Percentiles rank a stretch among this genome's conserved stretches.
Evolutionary conservation across 768 basidiomycete genomes (phyloP).

Genomic region (Auricularia auricula-judae): DNA sequence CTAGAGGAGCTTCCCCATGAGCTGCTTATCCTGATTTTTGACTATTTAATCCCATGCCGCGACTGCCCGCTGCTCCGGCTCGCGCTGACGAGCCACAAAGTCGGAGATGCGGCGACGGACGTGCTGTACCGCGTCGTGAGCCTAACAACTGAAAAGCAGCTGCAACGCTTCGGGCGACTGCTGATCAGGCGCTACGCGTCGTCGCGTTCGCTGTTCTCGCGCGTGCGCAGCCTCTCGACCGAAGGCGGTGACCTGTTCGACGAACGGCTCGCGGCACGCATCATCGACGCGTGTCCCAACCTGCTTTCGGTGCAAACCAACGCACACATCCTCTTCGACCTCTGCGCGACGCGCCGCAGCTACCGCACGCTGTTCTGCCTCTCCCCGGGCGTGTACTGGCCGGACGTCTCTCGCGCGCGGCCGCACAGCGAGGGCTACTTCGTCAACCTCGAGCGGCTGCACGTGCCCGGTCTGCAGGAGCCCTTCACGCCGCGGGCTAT

Average conservation of each 20-base stretch:
- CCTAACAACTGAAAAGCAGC: not conserved
- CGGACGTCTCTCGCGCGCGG: too few relatives aligned
- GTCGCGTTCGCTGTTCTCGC: not conserved
- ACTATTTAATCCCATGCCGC: not conserved
- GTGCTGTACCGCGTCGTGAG: not conserved
- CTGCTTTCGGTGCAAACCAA: not conserved
- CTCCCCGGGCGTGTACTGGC: too few relatives aligned
- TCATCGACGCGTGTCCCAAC: not conserved
- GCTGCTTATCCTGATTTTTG: not conserved
- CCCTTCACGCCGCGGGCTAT: too few relatives aligned
- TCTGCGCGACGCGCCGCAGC: not conserved
- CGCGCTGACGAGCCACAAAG: not conserved
- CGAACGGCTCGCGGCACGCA: not conserved
- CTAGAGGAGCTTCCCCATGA: not conserved
- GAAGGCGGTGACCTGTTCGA: not conserved
- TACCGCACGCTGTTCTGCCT: too few relatives aligned
- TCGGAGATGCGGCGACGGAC: not conserved
- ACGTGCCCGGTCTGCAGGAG: too few relatives aligned
- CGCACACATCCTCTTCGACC: not conserved
- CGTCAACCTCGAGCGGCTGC: too few relatives aligned
- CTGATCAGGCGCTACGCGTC: too few relatives aligned
- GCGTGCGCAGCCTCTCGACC: not conserved
- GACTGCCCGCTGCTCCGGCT: not conserved
- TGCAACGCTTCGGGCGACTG: not conserved
- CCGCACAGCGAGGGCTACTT: too few relatives aligned